phyloP scores from a whole-genome alignment of 2,329 filamentous ascomycete genomes.

The Calonectria pteridis region DNA sequence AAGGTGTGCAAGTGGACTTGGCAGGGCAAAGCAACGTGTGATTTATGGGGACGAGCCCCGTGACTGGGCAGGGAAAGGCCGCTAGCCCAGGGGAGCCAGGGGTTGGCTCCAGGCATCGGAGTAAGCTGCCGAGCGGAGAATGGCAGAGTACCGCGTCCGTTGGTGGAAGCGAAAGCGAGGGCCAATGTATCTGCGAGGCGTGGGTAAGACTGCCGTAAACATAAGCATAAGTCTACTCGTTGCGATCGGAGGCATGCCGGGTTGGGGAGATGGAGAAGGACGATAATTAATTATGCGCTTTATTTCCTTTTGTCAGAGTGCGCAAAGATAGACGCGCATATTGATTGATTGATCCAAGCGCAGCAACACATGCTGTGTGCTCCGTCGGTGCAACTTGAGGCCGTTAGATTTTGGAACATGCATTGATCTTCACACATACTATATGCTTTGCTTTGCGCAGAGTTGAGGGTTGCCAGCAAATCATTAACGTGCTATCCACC shows the following conservation, averaged over 20 bases:
- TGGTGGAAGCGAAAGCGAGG: background rate
- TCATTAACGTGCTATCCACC: background rate
- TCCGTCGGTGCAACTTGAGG: background rate
- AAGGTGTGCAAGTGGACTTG: background rate
- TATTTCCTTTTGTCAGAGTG: background rate
- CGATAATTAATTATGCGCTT: background rate
- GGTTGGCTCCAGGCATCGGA: background rate
- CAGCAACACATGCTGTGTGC: no score
- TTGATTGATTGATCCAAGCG: background rate
- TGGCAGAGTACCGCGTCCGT: background rate
- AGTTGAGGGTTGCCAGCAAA: background rate
- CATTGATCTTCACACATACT: background rate
- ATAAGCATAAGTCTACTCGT: background rate
- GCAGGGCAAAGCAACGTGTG: background rate
- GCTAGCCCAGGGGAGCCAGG: conserved; percentile 1
- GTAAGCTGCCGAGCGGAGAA: background rate
- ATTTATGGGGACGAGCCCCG: background rate
- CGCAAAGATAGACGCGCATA: background rate
- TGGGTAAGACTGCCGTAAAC: background rate
- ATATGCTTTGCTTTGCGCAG: background rate
- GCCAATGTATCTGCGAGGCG: background rate
- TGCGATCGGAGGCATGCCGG: background rate
- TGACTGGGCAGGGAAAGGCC: background rate
- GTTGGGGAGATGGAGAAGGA: background rate
- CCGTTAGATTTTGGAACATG: background rate